Conservation (phyloP, 768 basidiomycete species). For the Mycena kentingensis region DNA sequence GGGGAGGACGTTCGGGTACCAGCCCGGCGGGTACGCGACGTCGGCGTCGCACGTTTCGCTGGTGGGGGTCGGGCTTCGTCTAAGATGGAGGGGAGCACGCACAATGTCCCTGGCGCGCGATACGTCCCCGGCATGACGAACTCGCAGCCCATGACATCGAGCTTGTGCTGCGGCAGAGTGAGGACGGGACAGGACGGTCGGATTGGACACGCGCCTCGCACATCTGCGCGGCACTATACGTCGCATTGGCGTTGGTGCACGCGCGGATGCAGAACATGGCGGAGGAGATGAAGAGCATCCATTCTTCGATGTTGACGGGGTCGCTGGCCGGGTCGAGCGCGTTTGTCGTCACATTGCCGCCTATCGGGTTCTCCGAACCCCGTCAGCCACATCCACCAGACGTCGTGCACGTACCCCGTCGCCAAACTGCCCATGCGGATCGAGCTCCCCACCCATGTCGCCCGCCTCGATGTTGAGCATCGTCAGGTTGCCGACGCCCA, state of each 20-base stretch:
- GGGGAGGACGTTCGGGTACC: conserved; percentile 43
- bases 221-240: conserved; percentile 44
- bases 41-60: conserved; percentile 46
- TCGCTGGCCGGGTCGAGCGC: conserved; percentile 34
- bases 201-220: no score
- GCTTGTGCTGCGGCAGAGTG: no score
- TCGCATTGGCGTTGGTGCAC: conserved; percentile 45
- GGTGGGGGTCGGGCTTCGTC: background rate
- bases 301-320: conserved; percentile 38
- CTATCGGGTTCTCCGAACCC: conserved; percentile 45
- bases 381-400: no score
- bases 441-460: conserved; percentile 46
- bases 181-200: no score
- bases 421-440: conserved; percentile 43
- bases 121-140: conserved; percentile 50
- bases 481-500: conserved; percentile 44
- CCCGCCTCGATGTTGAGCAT: conserved; percentile 40
- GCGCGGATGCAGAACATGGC: conserved; percentile 43
- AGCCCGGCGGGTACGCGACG: conserved; percentile 47
- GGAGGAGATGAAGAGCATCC: conserved; percentile 38
- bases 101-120: conserved; percentile 41
- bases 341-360: conserved; percentile 47
- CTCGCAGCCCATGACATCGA: conserved; percentile 45
- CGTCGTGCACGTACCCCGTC: no score
- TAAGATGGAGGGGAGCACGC: conserved; percentile 26